Conservation (phyloP, 2,329 filamentous ascomycete genomes). For the Aspergillus japonicus region DNA sequence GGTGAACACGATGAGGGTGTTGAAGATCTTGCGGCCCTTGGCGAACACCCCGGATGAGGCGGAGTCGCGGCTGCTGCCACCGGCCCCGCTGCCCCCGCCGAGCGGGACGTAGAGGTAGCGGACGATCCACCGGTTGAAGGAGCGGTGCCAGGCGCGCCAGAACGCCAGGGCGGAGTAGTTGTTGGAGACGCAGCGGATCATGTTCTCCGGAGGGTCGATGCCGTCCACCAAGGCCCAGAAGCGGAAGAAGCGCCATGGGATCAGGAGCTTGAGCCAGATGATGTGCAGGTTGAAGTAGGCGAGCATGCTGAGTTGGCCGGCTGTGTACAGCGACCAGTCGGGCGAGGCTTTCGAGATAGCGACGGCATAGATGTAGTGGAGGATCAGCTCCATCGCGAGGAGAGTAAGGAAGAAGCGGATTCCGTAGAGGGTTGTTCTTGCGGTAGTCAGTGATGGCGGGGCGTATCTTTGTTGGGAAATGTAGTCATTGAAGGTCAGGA, state of each 20-base stretch:
- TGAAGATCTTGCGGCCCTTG: slow-evolving; percentile 63
- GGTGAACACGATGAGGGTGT: slow-evolving; percentile 84
- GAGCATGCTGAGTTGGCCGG: slow-evolving; percentile 82
- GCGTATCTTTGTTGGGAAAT: slow-evolving; percentile 78
- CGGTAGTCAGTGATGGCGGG: slow-evolving; percentile 65
- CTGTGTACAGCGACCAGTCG: slow-evolving; percentile 78
- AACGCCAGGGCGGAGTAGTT: slow-evolving; percentile 90
- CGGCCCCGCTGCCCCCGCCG: slow-evolving; percentile 60
- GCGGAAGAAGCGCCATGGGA: slow-evolving; percentile 98
- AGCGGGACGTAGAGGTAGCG: slow-evolving; percentile 93
- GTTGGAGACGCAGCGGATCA: slow-evolving; percentile 93
- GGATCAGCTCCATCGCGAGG: slow-evolving; percentile 83
- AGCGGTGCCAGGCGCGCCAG: slow-evolving; percentile 95
- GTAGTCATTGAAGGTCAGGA: slow-evolving; percentile 98
- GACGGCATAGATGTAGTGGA: slow-evolving; percentile 90
- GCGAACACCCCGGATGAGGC: slow-evolving; percentile 38
- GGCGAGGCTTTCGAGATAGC: slow-evolving; percentile 83
- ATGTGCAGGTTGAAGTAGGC: slow-evolving; percentile 95
- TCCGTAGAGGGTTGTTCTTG: slow-evolving; percentile 75
- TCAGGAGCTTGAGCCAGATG: slow-evolving; percentile 94
- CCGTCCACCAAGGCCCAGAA: slow-evolving; percentile 92
- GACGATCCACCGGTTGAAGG: slow-evolving; percentile 90
- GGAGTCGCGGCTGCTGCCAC: slow-evolving; percentile 14
- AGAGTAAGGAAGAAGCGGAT: slow-evolving; percentile 78
- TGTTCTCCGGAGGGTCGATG: slow-evolving; percentile 95